Evolutionary conservation across 352 stramenopile genomes (phyloP), one percentile per base, ranked within the genome.

Genomic region (Phytophthora litchii): DNA sequence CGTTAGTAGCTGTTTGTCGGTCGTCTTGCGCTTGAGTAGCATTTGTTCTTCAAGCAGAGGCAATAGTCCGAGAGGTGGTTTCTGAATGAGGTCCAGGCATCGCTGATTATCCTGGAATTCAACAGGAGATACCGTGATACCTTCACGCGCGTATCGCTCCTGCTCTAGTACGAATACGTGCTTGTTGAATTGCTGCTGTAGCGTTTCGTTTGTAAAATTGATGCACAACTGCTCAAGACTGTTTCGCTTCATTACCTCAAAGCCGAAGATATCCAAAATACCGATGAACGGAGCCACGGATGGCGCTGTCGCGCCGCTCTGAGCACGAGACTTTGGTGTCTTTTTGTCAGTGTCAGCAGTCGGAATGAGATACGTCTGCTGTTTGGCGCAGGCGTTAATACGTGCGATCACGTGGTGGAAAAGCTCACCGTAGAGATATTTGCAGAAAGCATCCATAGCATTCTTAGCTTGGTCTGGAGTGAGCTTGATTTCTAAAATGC

Each of bases 241-340:
- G 70, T 97, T 97, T 36, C 70, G 76, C 46, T 86, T 68, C 83
- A 97, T 93, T 16, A 89, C 86, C 58, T 97, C 89, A 54, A 97
- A 96, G 9, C 89, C 89, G 59, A 97, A 97, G 37, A 97, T 97
- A 60, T 97, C 89, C 13, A 97, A 69, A 21, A 97, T 94, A 10
- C 87, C 89, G 43, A 97, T 95, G 19, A 92, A 94, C 1, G 76
- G 70, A 38, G 54, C 20, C 10, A 49, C 41, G 1, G 41, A 29
- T 21, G 53, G 49, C 1, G 44, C 7, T 9, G 38, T 56, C 14
- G 45, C 32, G 14, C 42, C 52, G 21, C 25, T 45, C 37, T 60
- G 61, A 25, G 19, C 42, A 20, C 61, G 63, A 20, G 60, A 54
- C 16, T 71, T 64, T 14, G 44, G 56, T 14, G 43, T 71, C 14